Evolutionary conservation across 1,284 basidiomycete genomes (phyloP).

Genomic region (Moesziomyces antarcticus): DNA sequence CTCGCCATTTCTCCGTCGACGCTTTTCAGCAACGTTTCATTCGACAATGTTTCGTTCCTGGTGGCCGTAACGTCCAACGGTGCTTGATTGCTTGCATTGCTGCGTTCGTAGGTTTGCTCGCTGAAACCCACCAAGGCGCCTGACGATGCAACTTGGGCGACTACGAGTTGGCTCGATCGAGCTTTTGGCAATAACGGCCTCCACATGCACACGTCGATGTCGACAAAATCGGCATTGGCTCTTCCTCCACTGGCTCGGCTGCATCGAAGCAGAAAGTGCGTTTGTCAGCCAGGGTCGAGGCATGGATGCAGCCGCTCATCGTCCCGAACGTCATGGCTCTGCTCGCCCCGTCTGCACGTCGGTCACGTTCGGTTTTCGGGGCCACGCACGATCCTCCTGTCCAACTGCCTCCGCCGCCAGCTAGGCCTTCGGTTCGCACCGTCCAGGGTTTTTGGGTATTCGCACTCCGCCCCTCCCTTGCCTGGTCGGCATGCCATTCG

Average conservation of each 20-base stretch:
- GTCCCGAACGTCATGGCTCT: background rate
- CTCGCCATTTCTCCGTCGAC: background rate
- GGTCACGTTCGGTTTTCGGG: too few relatives aligned
- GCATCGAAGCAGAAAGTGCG: background rate
- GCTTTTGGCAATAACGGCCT: background rate
- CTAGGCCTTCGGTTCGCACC: background rate
- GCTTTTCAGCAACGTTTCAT: background rate
- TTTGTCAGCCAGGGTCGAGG: background rate
- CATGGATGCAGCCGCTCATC: background rate
- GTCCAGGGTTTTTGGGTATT: conserved; percentile 21
- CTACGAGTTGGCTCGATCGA: too few relatives aligned
- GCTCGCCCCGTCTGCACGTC: too few relatives aligned
- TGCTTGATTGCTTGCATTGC: too few relatives aligned
- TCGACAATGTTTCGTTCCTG: too few relatives aligned
- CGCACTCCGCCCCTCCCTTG: conserved; percentile 9
- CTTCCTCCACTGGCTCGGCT: too few relatives aligned
- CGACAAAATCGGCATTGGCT: too few relatives aligned
- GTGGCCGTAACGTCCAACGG: too few relatives aligned
- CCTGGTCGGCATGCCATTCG: background rate
- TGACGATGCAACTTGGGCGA: too few relatives aligned
- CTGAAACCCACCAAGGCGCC: too few relatives aligned
- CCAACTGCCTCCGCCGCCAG: background rate
- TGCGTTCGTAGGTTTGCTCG: too few relatives aligned
- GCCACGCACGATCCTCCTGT: background rate
- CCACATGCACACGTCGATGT: background rate